phyloP scores from a whole-genome alignment of 1,284 basidiomycete species.

The Rhodotorula sp. region DNA sequence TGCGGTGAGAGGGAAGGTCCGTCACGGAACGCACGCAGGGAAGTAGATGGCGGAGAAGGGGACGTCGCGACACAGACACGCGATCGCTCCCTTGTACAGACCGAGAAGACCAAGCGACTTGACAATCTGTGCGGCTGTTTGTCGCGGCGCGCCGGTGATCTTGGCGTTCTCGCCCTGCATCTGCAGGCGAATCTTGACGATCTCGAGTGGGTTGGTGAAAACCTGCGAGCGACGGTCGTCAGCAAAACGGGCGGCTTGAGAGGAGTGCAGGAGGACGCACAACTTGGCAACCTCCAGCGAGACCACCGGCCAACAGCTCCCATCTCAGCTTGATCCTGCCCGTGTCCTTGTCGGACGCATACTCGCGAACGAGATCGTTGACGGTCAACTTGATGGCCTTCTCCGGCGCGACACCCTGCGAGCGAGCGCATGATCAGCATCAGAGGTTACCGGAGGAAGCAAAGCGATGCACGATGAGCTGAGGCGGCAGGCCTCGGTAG shows the following conservation, averaged over 20 bases:
- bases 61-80: slow-evolving; percentile 83
- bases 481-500: slow-evolving; percentile 92
- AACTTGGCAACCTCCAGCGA: slow-evolving; percentile 95
- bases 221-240: slow-evolving; percentile 16
- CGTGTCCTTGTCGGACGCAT: slow-evolving; percentile 87
- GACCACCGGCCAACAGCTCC: slow-evolving; percentile 89
- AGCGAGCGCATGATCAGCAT: not conserved
- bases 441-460: not conserved
- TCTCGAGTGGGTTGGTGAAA: slow-evolving; percentile 50
- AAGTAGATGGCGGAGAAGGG: slow-evolving; percentile 68
- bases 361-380: slow-evolving; percentile 84
- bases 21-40: slow-evolving; percentile 52
- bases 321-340: slow-evolving; percentile 81
- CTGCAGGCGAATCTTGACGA: slow-evolving; percentile 95
- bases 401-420: slow-evolving; percentile 92
- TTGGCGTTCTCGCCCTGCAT: slow-evolving; percentile 93
- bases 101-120: slow-evolving; percentile 88
- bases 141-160: slow-evolving; percentile 63
- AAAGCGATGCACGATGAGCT: slow-evolving; percentile 71
- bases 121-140: slow-evolving; percentile 88
- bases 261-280: slow-evolving; percentile 57
- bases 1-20: not conserved
- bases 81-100: slow-evolving; percentile 84
- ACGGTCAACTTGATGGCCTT: slow-evolving; percentile 94
- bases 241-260: not conserved